These are phyloP conservation scores for Gremmenia infestans DNA, from an alignment of 2,329 filamentous ascomycete genomes.

Conservation along the genomic window DNA sequence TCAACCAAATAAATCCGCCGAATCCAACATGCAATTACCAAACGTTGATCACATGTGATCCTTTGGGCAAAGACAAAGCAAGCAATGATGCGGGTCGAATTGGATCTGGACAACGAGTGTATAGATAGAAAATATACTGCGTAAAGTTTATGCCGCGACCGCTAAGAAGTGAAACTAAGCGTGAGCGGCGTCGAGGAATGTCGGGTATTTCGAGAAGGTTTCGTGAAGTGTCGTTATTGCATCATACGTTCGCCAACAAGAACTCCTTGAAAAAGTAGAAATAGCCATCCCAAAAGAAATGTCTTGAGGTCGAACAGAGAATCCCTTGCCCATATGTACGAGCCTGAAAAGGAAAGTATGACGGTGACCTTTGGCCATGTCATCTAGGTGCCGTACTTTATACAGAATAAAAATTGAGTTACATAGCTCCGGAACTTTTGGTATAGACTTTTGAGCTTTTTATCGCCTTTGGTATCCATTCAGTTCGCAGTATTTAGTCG, in stretches of 20 bases:
- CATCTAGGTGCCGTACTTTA: neutral
- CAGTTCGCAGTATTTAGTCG: constrained; percentile 11
- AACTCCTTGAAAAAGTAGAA: neutral
- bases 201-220: neutral
- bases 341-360: neutral
- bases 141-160: neutral
- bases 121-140: neutral
- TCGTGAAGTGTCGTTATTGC: constrained; percentile 2
- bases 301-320: neutral
- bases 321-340: constrained; percentile 9
- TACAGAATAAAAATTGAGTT: constrained; percentile 2
- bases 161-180: neutral
- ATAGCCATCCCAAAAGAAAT: neutral
- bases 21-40: neutral
- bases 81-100: neutral
- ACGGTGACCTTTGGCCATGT: neutral
- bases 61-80: neutral
- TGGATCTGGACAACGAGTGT: neutral
- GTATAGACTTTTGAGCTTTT: neutral
- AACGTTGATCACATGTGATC: neutral
- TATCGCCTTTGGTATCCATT: neutral
- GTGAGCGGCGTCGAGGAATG: neutral
- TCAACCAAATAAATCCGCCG: neutral
- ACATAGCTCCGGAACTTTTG: neutral
- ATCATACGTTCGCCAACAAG: neutral